These are phyloP conservation scores for Crithidia mellificae DNA, from an alignment of 208 protist species.

Conservation along the genomic window DNA sequence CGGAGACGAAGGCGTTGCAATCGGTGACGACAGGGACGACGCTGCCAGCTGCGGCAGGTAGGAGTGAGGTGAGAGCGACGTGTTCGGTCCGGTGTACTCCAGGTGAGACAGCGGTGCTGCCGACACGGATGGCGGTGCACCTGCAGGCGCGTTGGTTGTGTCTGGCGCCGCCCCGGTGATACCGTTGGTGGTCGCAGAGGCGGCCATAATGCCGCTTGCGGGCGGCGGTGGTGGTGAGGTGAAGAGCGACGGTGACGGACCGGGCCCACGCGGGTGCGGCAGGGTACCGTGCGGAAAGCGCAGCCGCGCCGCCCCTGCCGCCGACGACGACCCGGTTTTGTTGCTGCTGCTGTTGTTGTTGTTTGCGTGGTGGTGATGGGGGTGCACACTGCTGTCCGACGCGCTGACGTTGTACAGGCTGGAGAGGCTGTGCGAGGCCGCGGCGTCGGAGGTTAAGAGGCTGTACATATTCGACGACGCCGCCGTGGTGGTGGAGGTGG, in stretches of 20 bases:
- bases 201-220: not conserved
- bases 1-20: too few species aligned
- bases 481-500: not conserved
- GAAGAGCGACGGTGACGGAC: not conserved
- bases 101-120: constrained; percentile 28
- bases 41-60: constrained; percentile 24
- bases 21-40: too few species aligned
- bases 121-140: not conserved
- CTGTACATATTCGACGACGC: not conserved
- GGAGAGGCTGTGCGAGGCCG: constrained; percentile 1
- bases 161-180: too few species aligned
- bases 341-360: constrained; percentile 7
- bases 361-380: too few species aligned
- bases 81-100: constrained; percentile 13
- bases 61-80: constrained; percentile 10
- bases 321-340: not conserved
- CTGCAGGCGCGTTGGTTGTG: too few species aligned
- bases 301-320: not conserved
- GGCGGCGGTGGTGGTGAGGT: not conserved
- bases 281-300: not conserved
- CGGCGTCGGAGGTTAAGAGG: not conserved
- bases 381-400: not conserved
- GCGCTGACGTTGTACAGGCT: constrained; percentile 1
- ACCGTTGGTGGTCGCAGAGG: not conserved
- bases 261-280: not conserved